Evolutionary conservation across 768 basidiomycete genomes (phyloP).

Genomic region (Lactifluus volemus): DNA sequence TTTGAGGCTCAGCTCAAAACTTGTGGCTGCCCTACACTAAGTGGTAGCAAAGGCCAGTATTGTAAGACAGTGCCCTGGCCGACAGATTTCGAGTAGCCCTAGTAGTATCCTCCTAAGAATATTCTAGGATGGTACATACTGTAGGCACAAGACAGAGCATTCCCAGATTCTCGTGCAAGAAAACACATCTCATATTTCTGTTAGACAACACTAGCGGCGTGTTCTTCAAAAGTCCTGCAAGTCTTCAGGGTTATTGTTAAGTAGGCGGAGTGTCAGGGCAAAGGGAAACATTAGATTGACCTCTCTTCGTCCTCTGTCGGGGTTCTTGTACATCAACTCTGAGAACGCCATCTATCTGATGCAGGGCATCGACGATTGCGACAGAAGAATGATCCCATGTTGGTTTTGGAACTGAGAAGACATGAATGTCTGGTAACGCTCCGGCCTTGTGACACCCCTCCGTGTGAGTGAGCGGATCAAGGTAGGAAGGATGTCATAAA

Average conservation of each 20-base stretch:
- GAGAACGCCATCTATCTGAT: constrained; percentile 14
- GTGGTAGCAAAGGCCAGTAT: neutral
- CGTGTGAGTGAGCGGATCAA: constrained; percentile 2
- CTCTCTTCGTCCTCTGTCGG: constrained; percentile 13
- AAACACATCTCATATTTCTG: neutral
- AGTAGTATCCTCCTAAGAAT: neutral
- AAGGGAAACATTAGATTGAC: neutral
- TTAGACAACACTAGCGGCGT: neutral
- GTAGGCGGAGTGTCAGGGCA: neutral
- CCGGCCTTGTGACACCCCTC: constrained; percentile 4
- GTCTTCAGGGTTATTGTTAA: neutral
- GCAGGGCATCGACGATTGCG: constrained; percentile 8
- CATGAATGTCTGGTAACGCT: constrained; percentile 12
- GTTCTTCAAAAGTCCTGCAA: constrained; percentile 1
- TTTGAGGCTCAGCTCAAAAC: neutral
- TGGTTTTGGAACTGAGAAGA: constrained; percentile 12
- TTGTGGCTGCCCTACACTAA: neutral
- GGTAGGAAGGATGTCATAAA: neutral
- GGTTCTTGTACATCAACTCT: constrained; percentile 18
- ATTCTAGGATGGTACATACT: neutral
- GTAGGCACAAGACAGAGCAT: neutral
- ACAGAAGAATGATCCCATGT: constrained; percentile 7
- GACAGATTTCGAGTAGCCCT: neutral
- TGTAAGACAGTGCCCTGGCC: neutral
- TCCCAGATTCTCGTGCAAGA: neutral